phyloP scores from a whole-genome alignment of 768 basidiomycete species.

The Phanerochaete sordida region DNA sequence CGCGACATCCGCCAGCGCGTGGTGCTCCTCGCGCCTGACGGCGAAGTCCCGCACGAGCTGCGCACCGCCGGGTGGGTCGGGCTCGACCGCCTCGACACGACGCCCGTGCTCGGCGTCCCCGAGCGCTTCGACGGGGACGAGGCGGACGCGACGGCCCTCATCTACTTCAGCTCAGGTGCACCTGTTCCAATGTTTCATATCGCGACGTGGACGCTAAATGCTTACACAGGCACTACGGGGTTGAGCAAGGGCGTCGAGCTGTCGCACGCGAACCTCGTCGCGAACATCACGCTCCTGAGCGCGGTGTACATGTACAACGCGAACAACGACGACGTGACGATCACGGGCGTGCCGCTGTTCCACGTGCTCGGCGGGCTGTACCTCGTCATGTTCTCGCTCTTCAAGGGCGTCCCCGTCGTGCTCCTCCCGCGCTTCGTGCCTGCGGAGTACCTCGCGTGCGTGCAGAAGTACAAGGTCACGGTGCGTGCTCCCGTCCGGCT shows the following conservation, averaged over 20 bases:
- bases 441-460: constrained; percentile 53
- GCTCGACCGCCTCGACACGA: constrained; percentile 48
- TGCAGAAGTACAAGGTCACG: constrained; percentile 63
- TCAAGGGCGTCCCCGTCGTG: constrained; percentile 22
- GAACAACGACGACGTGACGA: constrained; percentile 39
- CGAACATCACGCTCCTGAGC: constrained; percentile 42
- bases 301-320: constrained; percentile 28
- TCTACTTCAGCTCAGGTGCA: constrained; percentile 59
- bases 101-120: constrained; percentile 46
- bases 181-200: no score
- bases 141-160: constrained; percentile 56
- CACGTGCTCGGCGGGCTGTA: constrained; percentile 41
- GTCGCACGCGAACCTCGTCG: constrained; percentile 55
- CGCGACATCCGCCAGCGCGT: constrained; percentile 43
- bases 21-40: constrained; percentile 48
- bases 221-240: constrained; percentile 47
- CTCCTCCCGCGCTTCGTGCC: constrained; percentile 73
- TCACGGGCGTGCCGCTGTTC: constrained; percentile 62
- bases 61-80: constrained; percentile 28
- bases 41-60: constrained; percentile 14
- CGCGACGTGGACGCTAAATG: no score
- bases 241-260: constrained; percentile 7
- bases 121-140: constrained; percentile 49
- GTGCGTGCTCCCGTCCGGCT: not conserved
- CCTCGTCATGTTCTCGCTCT: constrained; percentile 54